Conservation (phyloP, 441 rosid species). For the Pelargonium cotyledonis region DNA sequence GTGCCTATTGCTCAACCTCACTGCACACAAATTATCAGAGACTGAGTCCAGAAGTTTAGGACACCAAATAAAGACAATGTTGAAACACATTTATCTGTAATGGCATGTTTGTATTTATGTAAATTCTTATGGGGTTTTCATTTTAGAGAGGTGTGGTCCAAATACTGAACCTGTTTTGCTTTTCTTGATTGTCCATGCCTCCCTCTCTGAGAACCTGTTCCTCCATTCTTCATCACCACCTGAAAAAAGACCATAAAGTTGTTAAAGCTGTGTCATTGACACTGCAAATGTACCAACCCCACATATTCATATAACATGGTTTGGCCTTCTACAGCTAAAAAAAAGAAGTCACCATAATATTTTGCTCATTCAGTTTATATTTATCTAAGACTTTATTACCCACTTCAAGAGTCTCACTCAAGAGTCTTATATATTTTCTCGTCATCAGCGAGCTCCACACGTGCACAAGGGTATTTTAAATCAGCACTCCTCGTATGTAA, state of each 20-base stretch:
- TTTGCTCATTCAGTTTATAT: too few species aligned
- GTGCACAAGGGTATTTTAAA: too few species aligned
- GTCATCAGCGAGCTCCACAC: too few species aligned
- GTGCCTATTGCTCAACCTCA: slow-evolving; percentile 39
- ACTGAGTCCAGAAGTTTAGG: neutral
- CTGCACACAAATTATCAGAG: slow-evolving; percentile 26
- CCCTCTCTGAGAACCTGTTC: slow-evolving; percentile 80
- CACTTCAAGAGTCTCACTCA: too few species aligned
- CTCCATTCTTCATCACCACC: slow-evolving; percentile 68
- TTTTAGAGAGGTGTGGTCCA: slow-evolving; percentile 37
- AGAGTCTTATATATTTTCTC: too few species aligned
- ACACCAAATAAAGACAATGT: slow-evolving; percentile 10
- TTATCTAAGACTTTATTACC: too few species aligned
- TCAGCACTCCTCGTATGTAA: too few species aligned
- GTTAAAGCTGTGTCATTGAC: slow-evolving; percentile 49
- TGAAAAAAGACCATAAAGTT: slow-evolving; percentile 37
- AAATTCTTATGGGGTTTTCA: slow-evolving; percentile 7
- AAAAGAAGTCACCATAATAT: neutral
- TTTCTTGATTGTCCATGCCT: slow-evolving; percentile 70
- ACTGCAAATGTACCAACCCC: slow-evolving; percentile 33
- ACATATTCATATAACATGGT: slow-evolving; percentile 26
- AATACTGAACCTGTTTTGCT: slow-evolving; percentile 69
- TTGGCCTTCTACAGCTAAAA: neutral
- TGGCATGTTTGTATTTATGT: slow-evolving; percentile 10
- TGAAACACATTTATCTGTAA: slow-evolving; percentile 5